Evolutionary conservation across 2,329 filamentous ascomycete species (phyloP), one percentile per base, ranked within the genome.

Genomic region (Phyllosticta citriasiana): DNA sequence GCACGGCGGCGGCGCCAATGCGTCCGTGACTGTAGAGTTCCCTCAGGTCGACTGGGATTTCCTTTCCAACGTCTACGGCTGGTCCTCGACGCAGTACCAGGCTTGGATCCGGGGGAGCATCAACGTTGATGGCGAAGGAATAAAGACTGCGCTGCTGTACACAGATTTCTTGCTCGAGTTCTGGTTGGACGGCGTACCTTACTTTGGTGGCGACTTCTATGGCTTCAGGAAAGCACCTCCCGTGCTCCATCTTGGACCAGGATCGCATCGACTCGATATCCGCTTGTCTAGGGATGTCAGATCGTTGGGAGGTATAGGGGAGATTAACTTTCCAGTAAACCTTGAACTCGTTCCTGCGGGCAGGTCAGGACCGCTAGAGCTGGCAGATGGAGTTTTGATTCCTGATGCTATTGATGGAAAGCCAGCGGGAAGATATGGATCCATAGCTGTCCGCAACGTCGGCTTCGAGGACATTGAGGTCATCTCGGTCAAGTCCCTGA

Each of bases 151-250:
- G 26, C 69, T 75, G 14, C 64, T 84, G 1, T 76, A 78, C 64
- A 77, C 76, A 1, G 76, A 80, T 62, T 70, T 76, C 26, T 69
- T 83, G 33, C 69, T 84, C 8, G 82, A 85, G 64, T 79, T 78
- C 65, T 79, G 78, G 74, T 65, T 84, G 35, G 78, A 84, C 66
- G 76, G 75, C 54, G 65, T 71, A 40, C 77, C 77, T 26, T 79
- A 80, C 66, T 84, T 83, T 66, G 83, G 82, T 7, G 82, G 82
- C 12, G 83, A 85, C 67, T 80, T 79, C 59, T 85, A 82, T 68
- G 72, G 72, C 10, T 83, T 78, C 66, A 72, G 76, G 3, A 77
- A 76, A 64, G 78, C 78, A 6, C 81, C 82, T 4, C 66, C 78
- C 24, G 75, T 83, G 2, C 64, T 84, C 14, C 73, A 76, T 52